A percentile compares a stretch with the other conserved stretches of the same genome.
These are phyloP conservation scores for Aspergillus pseudotamarii DNA, from an alignment of 2,329 filamentous ascomycete genomes.

Conservation along the genomic window DNA sequence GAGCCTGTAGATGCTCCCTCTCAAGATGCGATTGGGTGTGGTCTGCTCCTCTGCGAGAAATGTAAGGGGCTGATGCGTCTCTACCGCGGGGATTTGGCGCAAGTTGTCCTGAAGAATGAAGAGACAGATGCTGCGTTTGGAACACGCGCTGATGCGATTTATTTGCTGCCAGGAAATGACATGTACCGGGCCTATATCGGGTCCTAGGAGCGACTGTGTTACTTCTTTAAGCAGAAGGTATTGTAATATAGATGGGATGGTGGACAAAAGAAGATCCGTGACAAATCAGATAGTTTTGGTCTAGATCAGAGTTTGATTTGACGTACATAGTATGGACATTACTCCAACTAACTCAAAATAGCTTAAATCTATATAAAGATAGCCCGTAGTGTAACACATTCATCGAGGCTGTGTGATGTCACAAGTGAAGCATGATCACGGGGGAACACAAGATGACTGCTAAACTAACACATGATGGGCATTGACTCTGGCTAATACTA, in stretches of 20 bases:
- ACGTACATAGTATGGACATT: neutral
- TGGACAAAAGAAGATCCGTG: neutral
- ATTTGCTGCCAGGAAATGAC: constrained; percentile 24
- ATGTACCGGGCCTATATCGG: constrained; percentile 21
- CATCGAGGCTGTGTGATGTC: neutral
- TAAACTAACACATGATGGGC: neutral
- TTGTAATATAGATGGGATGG: neutral
- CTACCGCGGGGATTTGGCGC: constrained; percentile 23
- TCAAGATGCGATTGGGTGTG: constrained; percentile 27
- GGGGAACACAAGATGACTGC: neutral
- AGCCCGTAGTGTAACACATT: neutral
- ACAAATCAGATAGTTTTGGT: neutral
- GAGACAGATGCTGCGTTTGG: constrained; percentile 16
- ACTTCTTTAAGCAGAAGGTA: neutral
- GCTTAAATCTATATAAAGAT: neutral
- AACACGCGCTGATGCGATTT: constrained; percentile 30
- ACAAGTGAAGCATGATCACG: neutral
- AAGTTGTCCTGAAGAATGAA: constrained; percentile 21
- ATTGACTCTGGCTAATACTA: too few relatives aligned
- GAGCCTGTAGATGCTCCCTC: constrained; percentile 14
- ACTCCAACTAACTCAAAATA: neutral
- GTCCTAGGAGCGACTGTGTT: neutral
- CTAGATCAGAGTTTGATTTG: neutral
- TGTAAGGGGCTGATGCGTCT: constrained; percentile 25
- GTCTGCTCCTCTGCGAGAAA: constrained; percentile 32